These are phyloP conservation scores for Mesembryanthemum crystallinum DNA, from an alignment of 148 eudicot genomes.

Conservation along the genomic window DNA sequence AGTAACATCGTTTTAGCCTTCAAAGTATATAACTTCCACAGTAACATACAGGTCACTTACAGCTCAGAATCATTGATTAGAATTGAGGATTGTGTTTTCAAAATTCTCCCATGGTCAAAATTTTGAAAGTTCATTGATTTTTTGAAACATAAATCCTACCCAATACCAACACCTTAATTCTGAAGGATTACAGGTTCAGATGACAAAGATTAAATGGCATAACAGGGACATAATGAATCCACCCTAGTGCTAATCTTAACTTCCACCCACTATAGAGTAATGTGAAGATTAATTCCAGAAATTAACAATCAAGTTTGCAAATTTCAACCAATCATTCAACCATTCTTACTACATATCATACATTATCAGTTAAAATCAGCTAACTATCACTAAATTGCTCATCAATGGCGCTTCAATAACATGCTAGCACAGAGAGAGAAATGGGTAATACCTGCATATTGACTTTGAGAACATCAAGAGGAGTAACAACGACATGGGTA, in stretches of 20 bases:
- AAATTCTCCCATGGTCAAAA: background rate
- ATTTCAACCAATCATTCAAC: background rate
- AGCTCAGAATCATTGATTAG: background rate
- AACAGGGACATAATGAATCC: background rate
- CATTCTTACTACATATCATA: too few relatives aligned
- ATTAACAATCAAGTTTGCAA: background rate
- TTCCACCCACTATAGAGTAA: too few relatives aligned
- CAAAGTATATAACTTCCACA: background rate
- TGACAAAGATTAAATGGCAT: background rate
- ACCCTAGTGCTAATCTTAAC: too few relatives aligned
- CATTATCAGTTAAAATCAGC: background rate
- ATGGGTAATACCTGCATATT: constrained; percentile 68
- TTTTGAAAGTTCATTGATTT: background rate
- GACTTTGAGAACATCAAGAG: constrained; percentile 67
- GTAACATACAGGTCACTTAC: background rate
- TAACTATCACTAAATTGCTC: too few relatives aligned
- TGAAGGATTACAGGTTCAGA: background rate
- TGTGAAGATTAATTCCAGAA: background rate
- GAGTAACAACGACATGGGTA: constrained; percentile 58
- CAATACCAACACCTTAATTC: background rate
- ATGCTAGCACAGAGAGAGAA: too few relatives aligned
- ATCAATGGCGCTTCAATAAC: too few relatives aligned
- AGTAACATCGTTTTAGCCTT: too few relatives aligned
- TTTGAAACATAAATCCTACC: background rate
- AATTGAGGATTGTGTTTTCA: background rate